Evolutionary conservation across 305 asterid species (phyloP).

Genomic region (Rubia tinctorum): DNA sequence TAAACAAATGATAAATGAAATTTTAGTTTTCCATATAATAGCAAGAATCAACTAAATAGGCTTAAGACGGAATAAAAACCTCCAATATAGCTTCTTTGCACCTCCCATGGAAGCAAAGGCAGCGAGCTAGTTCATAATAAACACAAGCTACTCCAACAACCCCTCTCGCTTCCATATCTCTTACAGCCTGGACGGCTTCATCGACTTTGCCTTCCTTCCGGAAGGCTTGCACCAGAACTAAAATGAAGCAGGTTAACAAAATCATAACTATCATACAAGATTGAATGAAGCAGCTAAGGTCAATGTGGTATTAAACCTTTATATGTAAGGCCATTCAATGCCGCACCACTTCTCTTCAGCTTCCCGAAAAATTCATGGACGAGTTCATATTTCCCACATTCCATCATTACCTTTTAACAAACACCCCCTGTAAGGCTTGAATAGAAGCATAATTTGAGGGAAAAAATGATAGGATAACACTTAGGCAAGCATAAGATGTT

Average conservation of each 20-base stretch:
- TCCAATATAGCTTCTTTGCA: conserved; percentile 75
- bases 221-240: conserved; percentile 86
- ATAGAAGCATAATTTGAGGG: conserved; percentile 23
- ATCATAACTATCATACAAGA: conserved; percentile 19
- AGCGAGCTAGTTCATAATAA: conserved; percentile 89
- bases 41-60: background rate
- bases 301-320: conserved; percentile 47
- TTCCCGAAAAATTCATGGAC: conserved; percentile 68
- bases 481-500: conserved; percentile 2
- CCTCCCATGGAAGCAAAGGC: conserved; percentile 92
- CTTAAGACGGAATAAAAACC: conserved; percentile 39
- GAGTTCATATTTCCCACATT: conserved; percentile 65
- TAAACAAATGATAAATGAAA: conserved; percentile 17
- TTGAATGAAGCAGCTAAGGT: conserved; percentile 12
- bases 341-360: conserved; percentile 83
- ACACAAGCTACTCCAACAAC: conserved; percentile 73
- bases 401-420: conserved; percentile 80
- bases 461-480: conserved; percentile 15
- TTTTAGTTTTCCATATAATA: background rate
- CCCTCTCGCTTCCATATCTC: conserved; percentile 94
- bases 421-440: conserved; percentile 29
- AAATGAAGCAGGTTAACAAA: conserved; percentile 23
- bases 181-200: conserved; percentile 79
- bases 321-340: conserved; percentile 73
- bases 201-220: conserved; percentile 81